phyloP scores from a whole-genome alignment of 1,284 basidiomycete species.

The Cerioporus squamosus region DNA sequence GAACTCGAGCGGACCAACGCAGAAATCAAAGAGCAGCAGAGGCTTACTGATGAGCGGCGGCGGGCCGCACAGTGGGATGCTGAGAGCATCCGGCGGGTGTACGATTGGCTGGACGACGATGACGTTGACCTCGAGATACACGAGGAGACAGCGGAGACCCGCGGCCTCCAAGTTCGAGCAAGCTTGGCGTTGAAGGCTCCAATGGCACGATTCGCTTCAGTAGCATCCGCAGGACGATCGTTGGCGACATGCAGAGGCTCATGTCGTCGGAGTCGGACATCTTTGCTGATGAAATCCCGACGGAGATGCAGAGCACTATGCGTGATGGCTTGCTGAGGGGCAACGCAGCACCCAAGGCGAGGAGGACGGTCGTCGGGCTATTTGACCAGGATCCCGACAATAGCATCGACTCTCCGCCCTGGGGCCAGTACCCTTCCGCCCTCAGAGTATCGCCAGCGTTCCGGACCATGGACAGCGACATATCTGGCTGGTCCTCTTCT shows the following conservation, averaged over 20 bases:
- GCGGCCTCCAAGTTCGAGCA: neutral
- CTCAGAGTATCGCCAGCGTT: slow-evolving; percentile 27
- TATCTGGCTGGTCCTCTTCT: slow-evolving; percentile 31
- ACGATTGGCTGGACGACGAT: slow-evolving; percentile 70
- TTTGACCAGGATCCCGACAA: slow-evolving; percentile 47
- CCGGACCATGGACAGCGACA: slow-evolving; percentile 19
- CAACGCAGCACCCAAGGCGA: slow-evolving; percentile 33
- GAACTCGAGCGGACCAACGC: slow-evolving; percentile 80
- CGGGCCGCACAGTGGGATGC: slow-evolving; percentile 73
- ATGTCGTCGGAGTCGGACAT: slow-evolving; percentile 26
- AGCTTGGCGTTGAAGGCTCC: neutral
- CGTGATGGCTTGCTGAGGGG: slow-evolving; percentile 19
- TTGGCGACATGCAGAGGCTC: slow-evolving; percentile 31
- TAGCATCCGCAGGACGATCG: slow-evolving; percentile 46
- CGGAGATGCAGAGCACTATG: slow-evolving; percentile 41
- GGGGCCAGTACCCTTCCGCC: slow-evolving; percentile 19
- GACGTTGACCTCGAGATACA: slow-evolving; percentile 49
- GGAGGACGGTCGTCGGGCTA: slow-evolving; percentile 67
- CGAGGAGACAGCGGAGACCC: slow-evolving; percentile 37
- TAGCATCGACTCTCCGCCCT: neutral
- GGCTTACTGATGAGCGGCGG: slow-evolving; percentile 61
- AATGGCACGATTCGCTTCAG: slow-evolving; percentile 47
- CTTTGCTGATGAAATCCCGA: slow-evolving; percentile 37
- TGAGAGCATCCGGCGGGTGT: slow-evolving; percentile 68
- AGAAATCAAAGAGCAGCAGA: slow-evolving; percentile 71